Percentiles rank a stretch among this genome's conserved stretches.
phyloP scores from a whole-genome alignment of 2,329 filamentous ascomycete genomes.

The Colletotrichum somersetense region DNA sequence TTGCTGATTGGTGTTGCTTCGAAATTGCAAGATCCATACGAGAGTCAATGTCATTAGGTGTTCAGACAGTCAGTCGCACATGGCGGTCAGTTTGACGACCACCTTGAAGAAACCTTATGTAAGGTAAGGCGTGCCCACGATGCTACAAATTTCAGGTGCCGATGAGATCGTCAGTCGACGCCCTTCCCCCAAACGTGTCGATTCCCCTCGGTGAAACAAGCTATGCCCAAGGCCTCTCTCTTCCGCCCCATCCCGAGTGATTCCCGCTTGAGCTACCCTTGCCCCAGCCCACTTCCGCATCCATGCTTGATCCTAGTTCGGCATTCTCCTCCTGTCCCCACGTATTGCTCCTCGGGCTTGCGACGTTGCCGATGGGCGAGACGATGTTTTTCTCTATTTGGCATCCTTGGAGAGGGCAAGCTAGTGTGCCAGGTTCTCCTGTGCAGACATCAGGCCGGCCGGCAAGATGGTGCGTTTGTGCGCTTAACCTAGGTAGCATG shows the following conservation, averaged over 20 bases:
- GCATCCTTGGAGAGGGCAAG: constrained; percentile 15
- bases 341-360: constrained; percentile 34
- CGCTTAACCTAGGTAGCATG: constrained; percentile 4
- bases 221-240: constrained; percentile 31
- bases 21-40: not conserved
- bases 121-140: not conserved
- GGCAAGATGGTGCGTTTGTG: not conserved
- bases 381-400: constrained; percentile 7
- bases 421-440: constrained; percentile 2
- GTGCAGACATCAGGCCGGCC: constrained; percentile 5
- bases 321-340: constrained; percentile 22
- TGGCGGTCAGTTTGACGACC: not conserved
- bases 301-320: constrained; percentile 27
- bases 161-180: constrained; percentile 8
- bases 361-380: constrained; percentile 37
- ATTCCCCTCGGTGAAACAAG: constrained; percentile 38
- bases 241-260: constrained; percentile 29
- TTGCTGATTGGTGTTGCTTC: constrained; percentile 4
- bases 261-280: constrained; percentile 40
- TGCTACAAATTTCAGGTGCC: constrained; percentile 9
- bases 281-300: constrained; percentile 29
- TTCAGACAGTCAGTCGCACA: not conserved
- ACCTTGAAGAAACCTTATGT: not conserved
- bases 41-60: not conserved
- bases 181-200: constrained; percentile 5